A percentile compares a stretch with the other conserved stretches of the same genome.
phyloP scores from a whole-genome alignment of 257 asterid genomes.

The Salvia rosmarinus region DNA sequence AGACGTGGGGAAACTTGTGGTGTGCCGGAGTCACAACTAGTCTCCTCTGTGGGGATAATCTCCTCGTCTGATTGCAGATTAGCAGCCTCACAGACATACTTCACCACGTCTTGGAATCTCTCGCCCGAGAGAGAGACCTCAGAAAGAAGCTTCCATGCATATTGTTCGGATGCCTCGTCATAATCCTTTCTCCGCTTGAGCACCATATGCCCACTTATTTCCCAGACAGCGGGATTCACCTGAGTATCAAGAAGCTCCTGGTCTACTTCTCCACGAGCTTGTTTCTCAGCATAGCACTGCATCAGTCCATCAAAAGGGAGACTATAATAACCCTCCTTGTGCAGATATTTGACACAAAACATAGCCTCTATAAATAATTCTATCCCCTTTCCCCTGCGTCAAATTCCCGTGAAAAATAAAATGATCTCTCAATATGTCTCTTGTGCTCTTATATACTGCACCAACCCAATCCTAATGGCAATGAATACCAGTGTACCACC shows the following conservation, averaged over 20 bases:
- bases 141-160: slow-evolving; percentile 63
- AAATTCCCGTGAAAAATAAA: slow-evolving; percentile 12
- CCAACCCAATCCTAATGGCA: not conserved
- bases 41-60: slow-evolving; percentile 32
- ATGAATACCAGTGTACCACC: not conserved
- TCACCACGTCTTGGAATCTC: slow-evolving; percentile 53
- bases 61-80: slow-evolving; percentile 40
- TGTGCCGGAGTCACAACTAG: slow-evolving; percentile 35
- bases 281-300: slow-evolving; percentile 74
- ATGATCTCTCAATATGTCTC: not conserved
- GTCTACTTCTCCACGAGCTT: slow-evolving; percentile 65
- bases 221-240: slow-evolving; percentile 87
- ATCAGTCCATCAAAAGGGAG: slow-evolving; percentile 25
- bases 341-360: not conserved
- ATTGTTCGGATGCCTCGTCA: slow-evolving; percentile 63
- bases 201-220: slow-evolving; percentile 79
- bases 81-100: slow-evolving; percentile 46
- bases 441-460: not conserved
- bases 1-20: slow-evolving; percentile 44
- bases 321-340: not conserved
- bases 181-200: slow-evolving; percentile 64
- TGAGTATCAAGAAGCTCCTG: slow-evolving; percentile 60
- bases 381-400: not conserved
- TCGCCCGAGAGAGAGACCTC: slow-evolving; percentile 61
- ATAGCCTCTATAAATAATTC: not conserved